Base-by-base conservation (phyloP, 495 filamentous ascomycete species). In the Aspergillus biplanus region DNA sequence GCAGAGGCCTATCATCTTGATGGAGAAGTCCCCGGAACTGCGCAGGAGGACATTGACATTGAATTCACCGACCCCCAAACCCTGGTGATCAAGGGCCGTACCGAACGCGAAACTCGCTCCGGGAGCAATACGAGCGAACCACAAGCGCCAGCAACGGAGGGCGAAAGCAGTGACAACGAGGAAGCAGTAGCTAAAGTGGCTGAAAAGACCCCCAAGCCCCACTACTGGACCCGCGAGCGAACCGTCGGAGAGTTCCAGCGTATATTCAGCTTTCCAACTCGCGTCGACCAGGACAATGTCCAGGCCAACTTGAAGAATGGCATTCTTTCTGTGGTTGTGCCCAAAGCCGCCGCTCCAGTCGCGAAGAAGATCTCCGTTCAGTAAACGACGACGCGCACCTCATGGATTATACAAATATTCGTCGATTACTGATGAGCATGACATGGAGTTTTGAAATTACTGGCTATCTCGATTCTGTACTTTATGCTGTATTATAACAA, bases 151-250 rank as follows among this genome's bases (percentile, higher is more conserved):
- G 21, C 47, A 32, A 65, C 32, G 68, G 66, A 59, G 72, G 73
- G 33, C 33, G 60, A 61, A 33, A 0, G 39, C 8, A 15, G n/a
- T 13, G n/a, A 6, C 39, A 44, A 11, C 39, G 4, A 6, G 11
- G 39, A 44, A 7, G 39, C n/a, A 13, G 39, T 15, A 0, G 8
- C 39, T 7, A 44, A 44, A 44, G 39, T 12, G 6, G 6, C 47
- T n/a, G 47, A 50, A 27, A 47, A 71, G 67, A 69, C 65, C 47
- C 70, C 47, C 59, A 70, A 66, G 42, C 74, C 82, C 68, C 88
- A 84, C 76, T 97, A 87, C 82, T 96, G 92, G 92, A 85, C 92
- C 60, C 83, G 81, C 56, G 94, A 98, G 83, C 91, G 94, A 73
- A 87, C 81, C 7, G 76, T 92, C 56, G 94, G 93, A 71, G 83